Percentiles rank a stretch among this genome's conserved stretches.
phyloP scores from a whole-genome alignment of 495 filamentous ascomycete genomes.

The Aspergillus diversus region DNA sequence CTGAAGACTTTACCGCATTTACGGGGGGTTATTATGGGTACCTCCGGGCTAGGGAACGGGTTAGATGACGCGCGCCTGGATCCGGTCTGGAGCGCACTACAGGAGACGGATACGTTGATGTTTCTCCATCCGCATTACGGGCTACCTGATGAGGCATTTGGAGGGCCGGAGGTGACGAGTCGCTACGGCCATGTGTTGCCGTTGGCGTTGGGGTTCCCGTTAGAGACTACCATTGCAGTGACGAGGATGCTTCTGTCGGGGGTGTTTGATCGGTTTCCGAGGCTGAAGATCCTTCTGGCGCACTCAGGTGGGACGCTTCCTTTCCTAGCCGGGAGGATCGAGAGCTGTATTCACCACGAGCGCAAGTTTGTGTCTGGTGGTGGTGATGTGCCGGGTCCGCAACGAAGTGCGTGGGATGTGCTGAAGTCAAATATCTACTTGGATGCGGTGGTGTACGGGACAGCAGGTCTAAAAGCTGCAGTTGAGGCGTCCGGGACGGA shows the following conservation, averaged over 20 bases:
- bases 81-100: slow-evolving; percentile 69
- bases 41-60: slow-evolving; percentile 76
- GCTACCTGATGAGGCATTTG: slow-evolving; percentile 77
- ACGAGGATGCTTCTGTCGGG: slow-evolving; percentile 83
- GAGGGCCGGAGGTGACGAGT: slow-evolving; percentile 50
- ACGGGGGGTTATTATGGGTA: slow-evolving; percentile 86
- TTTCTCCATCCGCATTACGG: slow-evolving; percentile 97
- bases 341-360: slow-evolving; percentile 87
- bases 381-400: slow-evolving; percentile 52
- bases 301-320: slow-evolving; percentile 90
- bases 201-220: slow-evolving; percentile 83
- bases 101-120: slow-evolving; percentile 63
- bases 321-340: slow-evolving; percentile 85
- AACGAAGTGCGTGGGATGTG: slow-evolving; percentile 71
- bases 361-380: slow-evolving; percentile 62
- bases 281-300: slow-evolving; percentile 76
- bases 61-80: slow-evolving; percentile 78
- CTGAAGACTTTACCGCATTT: slow-evolving; percentile 66
- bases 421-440: slow-evolving; percentile 85
- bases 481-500: slow-evolving; percentile 56
- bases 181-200: slow-evolving; percentile 89
- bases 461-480: slow-evolving; percentile 75
- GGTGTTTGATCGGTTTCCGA: slow-evolving; percentile 78
- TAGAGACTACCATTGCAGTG: slow-evolving; percentile 93
- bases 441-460: slow-evolving; percentile 84